Percentiles rank a stretch among this genome's conserved stretches.
phyloP scores from a whole-genome alignment of 1,284 basidiomycete genomes.

The Ceratobasidium sp. region DNA sequence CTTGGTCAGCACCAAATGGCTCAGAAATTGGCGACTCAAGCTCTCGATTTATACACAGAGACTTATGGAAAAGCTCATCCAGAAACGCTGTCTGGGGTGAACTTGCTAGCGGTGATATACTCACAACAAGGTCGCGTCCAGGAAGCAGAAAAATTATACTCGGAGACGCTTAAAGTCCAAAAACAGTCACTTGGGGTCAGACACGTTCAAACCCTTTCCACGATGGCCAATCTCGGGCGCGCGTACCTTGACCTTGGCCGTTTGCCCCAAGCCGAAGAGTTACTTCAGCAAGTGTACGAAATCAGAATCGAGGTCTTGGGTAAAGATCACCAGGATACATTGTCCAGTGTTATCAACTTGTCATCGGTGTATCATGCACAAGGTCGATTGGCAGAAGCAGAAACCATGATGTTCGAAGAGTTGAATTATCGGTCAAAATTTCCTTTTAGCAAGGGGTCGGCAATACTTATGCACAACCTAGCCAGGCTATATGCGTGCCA shows the following conservation, averaged over 20 bases:
- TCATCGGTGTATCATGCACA: neutral
- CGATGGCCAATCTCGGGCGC: neutral
- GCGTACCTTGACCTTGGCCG: neutral
- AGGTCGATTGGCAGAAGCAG: constrained; percentile 2
- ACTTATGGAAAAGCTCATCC: constrained; percentile 22
- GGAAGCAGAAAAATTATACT: constrained; percentile 8
- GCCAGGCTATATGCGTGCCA: neutral
- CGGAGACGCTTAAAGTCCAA: neutral
- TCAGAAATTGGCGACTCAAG: neutral
- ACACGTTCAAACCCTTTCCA: constrained; percentile 8
- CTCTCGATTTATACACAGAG: neutral
- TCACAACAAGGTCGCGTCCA: neutral
- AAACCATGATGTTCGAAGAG: neutral
- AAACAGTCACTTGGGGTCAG: neutral
- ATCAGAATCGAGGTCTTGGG: neutral
- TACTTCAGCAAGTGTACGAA: neutral
- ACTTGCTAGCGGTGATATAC: neutral
- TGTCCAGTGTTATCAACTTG: neutral
- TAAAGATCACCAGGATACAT: neutral
- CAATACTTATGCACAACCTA: neutral
- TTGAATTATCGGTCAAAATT: neutral
- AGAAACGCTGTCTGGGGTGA: neutral
- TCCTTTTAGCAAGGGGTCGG: neutral
- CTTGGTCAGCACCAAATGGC: neutral
- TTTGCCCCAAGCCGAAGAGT: neutral